These are phyloP conservation scores for Papiliotrema fonsecae DNA, from an alignment of 1,284 basidiomycete species.

Conservation along the genomic window DNA sequence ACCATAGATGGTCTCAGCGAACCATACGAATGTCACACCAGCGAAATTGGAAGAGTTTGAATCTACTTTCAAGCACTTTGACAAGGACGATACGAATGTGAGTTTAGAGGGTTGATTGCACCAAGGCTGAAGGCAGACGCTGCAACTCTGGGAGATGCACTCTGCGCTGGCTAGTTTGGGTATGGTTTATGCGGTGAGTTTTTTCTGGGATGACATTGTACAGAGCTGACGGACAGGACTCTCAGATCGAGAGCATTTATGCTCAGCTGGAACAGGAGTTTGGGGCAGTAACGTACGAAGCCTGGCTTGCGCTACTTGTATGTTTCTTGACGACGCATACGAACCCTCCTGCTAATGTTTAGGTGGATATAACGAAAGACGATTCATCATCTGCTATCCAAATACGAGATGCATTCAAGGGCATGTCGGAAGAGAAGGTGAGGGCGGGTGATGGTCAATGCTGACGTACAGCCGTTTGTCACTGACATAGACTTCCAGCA, in stretches of 20 bases:
- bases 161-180: conserved; percentile 91
- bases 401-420: conserved; percentile 86
- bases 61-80: conserved; percentile 95
- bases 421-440: conserved; percentile 85
- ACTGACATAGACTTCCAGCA: conserved; percentile 88
- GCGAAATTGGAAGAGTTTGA: conserved; percentile 97
- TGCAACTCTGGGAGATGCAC: conserved; percentile 78
- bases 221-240: conserved; percentile 55
- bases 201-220: not conserved
- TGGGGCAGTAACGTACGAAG: conserved; percentile 86
- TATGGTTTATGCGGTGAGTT: conserved; percentile 78
- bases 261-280: conserved; percentile 77
- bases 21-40: conserved; percentile 62
- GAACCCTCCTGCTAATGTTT: not conserved
- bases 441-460: conserved; percentile 15
- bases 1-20: conserved; percentile 75
- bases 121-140: conserved; percentile 50
- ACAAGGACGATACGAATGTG: conserved; percentile 79
- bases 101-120: conserved; percentile 6
- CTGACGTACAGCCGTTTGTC: conserved; percentile 65
- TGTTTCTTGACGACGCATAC: conserved; percentile 17
- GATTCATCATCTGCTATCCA: conserved; percentile 88
- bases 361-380: conserved; percentile 91
- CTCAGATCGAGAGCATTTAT: conserved; percentile 81
- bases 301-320: conserved; percentile 90